Evolutionary conservation across 1,284 basidiomycete species (phyloP), one percentile per base, ranked within the genome.

Genomic region (Marasmius sp.): DNA sequence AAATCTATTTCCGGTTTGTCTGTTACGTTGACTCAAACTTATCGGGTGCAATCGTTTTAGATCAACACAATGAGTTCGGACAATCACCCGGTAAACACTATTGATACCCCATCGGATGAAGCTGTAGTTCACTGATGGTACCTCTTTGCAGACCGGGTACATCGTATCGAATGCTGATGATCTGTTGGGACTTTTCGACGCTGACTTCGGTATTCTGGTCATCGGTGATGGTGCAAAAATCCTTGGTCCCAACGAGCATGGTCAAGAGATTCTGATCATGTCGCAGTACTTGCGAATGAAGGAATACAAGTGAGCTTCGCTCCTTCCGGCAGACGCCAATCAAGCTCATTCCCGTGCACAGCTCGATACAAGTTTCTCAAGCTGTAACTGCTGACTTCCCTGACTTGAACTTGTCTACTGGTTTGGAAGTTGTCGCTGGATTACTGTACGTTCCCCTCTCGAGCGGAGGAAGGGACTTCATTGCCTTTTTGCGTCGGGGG

Each of bases 101-200:
- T 47, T 27, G 45, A 8, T 50, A 18, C 57, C 6, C 22, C 18
- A 8, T 58, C 18, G 37, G 53, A n/a, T 36, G 59, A 11, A 8
- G 3, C 8, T 52, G 16, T 34, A 50, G 6, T 16, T 41, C n/a
- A 18, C 14, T 39, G 41, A 18, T 22, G 57, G 57, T 47, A 58
- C 61, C 49, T 34, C 50, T 33, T n/a, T 49, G 52, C 50, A 93
- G 65, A 86, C 88, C 16, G 92, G 92, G 0, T 94, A 94, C 74
- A 93, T 95, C 66, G 88, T 95, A 18, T 93, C 92, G 36, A 93
- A 94, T 70, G 89, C 93, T 1, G 90, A 94, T 68, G 93, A 95
- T 69, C 77, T 95, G 11, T 80, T 97, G 3, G 83, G 85, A 6
- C 75, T 95, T 27, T 95, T 95, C 70, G 91, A 94, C 70, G 93